Base-by-base conservation (phyloP, 208 protist genomes). In the Borovskyia barvae region DNA sequence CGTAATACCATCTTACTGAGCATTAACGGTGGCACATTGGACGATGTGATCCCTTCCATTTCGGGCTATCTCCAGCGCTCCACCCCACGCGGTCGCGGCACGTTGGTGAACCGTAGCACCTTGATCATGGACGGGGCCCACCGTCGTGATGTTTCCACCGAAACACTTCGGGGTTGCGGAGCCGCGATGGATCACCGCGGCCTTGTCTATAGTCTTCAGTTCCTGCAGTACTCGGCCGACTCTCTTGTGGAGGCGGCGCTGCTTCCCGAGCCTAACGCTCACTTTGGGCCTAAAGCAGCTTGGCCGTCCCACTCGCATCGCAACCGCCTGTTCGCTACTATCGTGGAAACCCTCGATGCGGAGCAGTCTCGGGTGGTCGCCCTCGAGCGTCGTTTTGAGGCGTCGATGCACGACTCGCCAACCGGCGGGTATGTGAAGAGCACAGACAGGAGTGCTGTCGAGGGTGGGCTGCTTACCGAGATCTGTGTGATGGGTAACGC, bases 121-220 rank as follows among this genome's bases (percentile, higher is more conserved):
- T 54, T 73, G 19, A 14, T 55, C 17, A 37, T 37, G 17, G 32
- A 54, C 19, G 53, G 52, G 37, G 63, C 69, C 19, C 25, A 60
- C 50, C 80, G 79, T 4, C 72, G 82, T 25, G 86, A 90, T 65
- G 8, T 90, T 4, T 86, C 69, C 11, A 90, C 82, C 6, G 79
- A 93, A 43, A 75, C 68, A 54, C 49, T 93, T 51, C 86, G 86
- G 0, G 78, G 69, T 24, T 87, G 80, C 51, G 82, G 80, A 9
- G 52, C 72, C 15, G 35, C 86, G 14, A 77, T 88, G 50, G 83
- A 79, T 36, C 86, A 93, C 64, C 80, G 82, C 9, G 80, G 77
- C 17, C 71, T 93, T 7, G 86, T 93, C n/a, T 93, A 90, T 54
- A 66, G 75, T 15, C 42, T 73, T n/a, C 82, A 90, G 53, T 80